A percentile compares a stretch with the other conserved stretches of the same genome.
Evolutionary conservation across 352 stramenopile species (phyloP).

Genomic region (Aphanomyces astaci): DNA sequence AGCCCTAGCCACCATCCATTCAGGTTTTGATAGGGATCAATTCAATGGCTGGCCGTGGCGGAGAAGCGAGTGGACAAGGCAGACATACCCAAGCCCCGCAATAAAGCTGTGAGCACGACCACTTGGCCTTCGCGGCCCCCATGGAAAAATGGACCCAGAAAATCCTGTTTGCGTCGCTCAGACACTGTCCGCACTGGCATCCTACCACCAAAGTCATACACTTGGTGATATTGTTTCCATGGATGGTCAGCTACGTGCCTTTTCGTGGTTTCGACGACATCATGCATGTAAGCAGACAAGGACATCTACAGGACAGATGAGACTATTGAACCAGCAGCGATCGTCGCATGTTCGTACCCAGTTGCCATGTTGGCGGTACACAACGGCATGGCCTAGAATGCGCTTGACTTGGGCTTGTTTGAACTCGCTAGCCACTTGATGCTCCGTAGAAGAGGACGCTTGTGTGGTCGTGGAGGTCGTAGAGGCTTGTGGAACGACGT

Average conservation of each 20-base stretch:
- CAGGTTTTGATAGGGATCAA: no score
- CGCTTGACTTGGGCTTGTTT: constrained; percentile 11
- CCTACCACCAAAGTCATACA: not conserved
- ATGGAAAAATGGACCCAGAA: constrained; percentile 17
- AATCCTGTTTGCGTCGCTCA: constrained; percentile 11
- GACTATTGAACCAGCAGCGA: not conserved
- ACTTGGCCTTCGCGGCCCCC: not conserved
- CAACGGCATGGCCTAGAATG: not conserved
- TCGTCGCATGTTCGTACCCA: constrained; percentile 1
- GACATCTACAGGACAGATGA: constrained; percentile 8
- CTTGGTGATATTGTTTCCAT: no score
- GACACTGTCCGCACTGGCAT: constrained; percentile 6
- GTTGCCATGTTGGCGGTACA: not conserved
- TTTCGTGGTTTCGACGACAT: constrained; percentile 16
- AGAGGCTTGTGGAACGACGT: no score
- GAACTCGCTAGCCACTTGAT: not conserved
- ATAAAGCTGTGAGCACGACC: not conserved
- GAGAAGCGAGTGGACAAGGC: no score
- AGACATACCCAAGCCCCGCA: constrained; percentile 9
- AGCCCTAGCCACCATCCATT: not conserved
- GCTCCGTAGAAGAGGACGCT: no score
- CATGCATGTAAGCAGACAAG: constrained; percentile 15
- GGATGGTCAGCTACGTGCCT: no score
- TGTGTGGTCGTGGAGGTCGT: no score
- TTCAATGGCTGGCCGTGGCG: no score